phyloP scores from a whole-genome alignment of 768 basidiomycete genomes.

The Leccinellum luteum region DNA sequence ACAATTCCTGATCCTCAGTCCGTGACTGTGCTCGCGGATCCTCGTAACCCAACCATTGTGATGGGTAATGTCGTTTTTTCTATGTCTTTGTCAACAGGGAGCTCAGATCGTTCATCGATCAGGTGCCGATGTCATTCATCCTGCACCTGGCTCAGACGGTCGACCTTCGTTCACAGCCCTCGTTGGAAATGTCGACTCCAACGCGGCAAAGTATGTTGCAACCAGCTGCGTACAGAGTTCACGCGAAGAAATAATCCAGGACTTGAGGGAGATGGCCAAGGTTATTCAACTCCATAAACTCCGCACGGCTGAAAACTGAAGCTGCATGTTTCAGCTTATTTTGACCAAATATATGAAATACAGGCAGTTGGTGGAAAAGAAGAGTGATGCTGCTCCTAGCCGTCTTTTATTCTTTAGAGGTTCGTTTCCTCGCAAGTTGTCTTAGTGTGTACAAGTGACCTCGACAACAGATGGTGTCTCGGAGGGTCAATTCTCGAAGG shows the following conservation, averaged over 20 bases:
- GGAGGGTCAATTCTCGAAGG: constrained; percentile 50
- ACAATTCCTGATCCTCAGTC: constrained; percentile 69
- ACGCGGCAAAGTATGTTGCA: constrained; percentile 67
- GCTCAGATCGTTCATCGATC: constrained; percentile 2
- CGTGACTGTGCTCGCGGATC: constrained; percentile 63
- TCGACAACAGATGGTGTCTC: constrained; percentile 47
- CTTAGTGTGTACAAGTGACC: constrained; percentile 1
- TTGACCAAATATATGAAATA: constrained; percentile 59
- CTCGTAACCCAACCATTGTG: constrained; percentile 71
- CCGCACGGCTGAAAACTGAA: constrained; percentile 11
- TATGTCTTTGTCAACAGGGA: not conserved
- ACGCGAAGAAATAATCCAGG: constrained; percentile 74
- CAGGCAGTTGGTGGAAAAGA: constrained; percentile 52
- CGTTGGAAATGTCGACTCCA: constrained; percentile 76
- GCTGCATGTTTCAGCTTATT: constrained; percentile 40
- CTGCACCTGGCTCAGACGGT: constrained; percentile 74
- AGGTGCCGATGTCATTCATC: constrained; percentile 85
- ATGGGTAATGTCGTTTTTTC: constrained; percentile 50
- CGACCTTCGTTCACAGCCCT: constrained; percentile 80
- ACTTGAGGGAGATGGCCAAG: constrained; percentile 62
- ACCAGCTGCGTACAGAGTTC: constrained; percentile 65
- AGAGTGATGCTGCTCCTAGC: constrained; percentile 47
- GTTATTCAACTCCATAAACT: constrained; percentile 30
- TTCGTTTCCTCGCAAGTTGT: constrained; percentile 22
- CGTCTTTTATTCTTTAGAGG: constrained; percentile 78